phyloP scores from a whole-genome alignment of 2,329 filamentous ascomycete species.

The Zalaria obscura region DNA sequence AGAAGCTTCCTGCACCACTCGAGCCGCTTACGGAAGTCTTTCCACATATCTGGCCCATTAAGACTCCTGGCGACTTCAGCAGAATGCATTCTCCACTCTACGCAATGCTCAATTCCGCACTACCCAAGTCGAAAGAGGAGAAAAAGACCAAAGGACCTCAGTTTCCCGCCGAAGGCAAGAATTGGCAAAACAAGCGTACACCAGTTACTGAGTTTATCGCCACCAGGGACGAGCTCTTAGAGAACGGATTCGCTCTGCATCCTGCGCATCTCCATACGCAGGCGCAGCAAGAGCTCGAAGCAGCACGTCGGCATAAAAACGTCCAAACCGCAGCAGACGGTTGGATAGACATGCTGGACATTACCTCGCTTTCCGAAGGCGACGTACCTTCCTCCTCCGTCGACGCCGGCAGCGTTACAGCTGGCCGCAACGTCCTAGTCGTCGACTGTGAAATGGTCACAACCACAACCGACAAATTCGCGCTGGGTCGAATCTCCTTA shows the following conservation, averaged over 20 bases:
- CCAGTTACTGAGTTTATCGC: constrained; percentile 70
- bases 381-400: constrained; percentile 55
- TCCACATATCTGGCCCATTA: constrained; percentile 75
- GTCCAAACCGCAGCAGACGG: constrained; percentile 43
- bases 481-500: constrained; percentile 78
- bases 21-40: constrained; percentile 70
- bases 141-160: constrained; percentile 46
- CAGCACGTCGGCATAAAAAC: constrained; percentile 22
- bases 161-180: constrained; percentile 47
- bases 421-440: constrained; percentile 62
- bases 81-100: constrained; percentile 79
- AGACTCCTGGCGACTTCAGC: constrained; percentile 68
- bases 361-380: constrained; percentile 53
- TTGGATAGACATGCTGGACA: constrained; percentile 63
- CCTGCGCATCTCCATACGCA: constrained; percentile 53
- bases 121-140: constrained; percentile 55
- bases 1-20: constrained; percentile 26
- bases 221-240: constrained; percentile 56
- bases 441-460: constrained; percentile 98
- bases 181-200: constrained; percentile 62
- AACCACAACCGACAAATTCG: constrained; percentile 58
- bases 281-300: constrained; percentile 42
- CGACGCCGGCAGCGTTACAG: constrained; percentile 69
- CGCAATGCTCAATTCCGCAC: constrained; percentile 64
- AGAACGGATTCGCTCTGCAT: constrained; percentile 76